Evolutionary conservation across 2,329 filamentous ascomycete genomes (phyloP).

Genomic region (Periconia digitata): DNA sequence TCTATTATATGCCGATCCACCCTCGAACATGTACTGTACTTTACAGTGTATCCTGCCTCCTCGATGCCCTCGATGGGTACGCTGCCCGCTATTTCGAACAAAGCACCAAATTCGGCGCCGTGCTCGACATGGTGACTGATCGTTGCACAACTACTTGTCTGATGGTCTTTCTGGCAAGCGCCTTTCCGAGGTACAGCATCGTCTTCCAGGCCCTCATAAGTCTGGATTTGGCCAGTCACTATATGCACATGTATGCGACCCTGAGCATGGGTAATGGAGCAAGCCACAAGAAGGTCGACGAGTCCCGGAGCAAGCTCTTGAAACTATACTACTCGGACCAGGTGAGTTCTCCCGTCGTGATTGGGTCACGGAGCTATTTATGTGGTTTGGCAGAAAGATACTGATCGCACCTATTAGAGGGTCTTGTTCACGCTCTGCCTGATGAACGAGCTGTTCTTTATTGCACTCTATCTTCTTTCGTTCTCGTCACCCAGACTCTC

Average conservation of each 20-base stretch:
- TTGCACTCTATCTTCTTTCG: slow-evolving; percentile 93
- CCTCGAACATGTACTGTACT: slow-evolving; percentile 90
- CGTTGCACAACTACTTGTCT: slow-evolving; percentile 95
- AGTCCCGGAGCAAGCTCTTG: slow-evolving; percentile 82
- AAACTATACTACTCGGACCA: slow-evolving; percentile 98
- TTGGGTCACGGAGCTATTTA: neutral
- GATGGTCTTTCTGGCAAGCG: slow-evolving; percentile 90
- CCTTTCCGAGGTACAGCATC: slow-evolving; percentile 91
- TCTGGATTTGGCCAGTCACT: slow-evolving; percentile 92
- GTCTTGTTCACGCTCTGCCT: slow-evolving; percentile 90
- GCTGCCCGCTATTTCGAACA: slow-evolving; percentile 87
- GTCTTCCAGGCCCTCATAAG: slow-evolving; percentile 92
- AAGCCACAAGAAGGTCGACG: slow-evolving; percentile 93
- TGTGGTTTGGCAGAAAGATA: neutral
- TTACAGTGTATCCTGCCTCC: slow-evolving; percentile 91
- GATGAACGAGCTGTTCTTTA: slow-evolving; percentile 96
- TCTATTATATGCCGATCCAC: slow-evolving; percentile 99
- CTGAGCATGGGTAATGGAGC: slow-evolving; percentile 77
- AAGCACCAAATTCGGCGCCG: slow-evolving; percentile 91
- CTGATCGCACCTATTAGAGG: slow-evolving; percentile 55
- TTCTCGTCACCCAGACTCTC: slow-evolving; percentile 91
- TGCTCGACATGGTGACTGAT: slow-evolving; percentile 98
- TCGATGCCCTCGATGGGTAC: slow-evolving; percentile 92
- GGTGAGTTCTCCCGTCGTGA: slow-evolving; percentile 55
- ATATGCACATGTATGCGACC: slow-evolving; percentile 98